phyloP scores from a whole-genome alignment of 352 stramenopile species.

The Phytopythium mirpurense region DNA sequence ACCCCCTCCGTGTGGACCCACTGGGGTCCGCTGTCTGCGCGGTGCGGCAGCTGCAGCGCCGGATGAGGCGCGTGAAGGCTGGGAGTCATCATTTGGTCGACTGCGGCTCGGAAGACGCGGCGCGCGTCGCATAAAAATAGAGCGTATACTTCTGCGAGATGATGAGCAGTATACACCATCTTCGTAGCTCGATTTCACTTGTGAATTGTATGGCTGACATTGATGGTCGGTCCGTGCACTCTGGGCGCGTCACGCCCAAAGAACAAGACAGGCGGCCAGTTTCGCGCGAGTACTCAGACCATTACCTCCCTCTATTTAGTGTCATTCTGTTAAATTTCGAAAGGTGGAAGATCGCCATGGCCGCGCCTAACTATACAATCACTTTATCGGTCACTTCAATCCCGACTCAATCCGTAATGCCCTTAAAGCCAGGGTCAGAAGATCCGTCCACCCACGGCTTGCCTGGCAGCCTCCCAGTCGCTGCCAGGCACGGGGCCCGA shows the following conservation, averaged over 20 bases:
- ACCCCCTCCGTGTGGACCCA: not conserved
- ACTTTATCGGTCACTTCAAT: conserved; percentile 1
- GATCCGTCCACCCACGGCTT: not conserved
- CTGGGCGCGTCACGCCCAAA: not conserved
- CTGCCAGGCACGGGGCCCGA: no score
- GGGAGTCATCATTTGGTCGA: not conserved
- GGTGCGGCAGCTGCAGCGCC: conserved; percentile 2
- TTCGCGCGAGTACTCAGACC: conserved; percentile 7
- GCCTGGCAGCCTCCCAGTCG: not conserved
- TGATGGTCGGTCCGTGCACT: no score
- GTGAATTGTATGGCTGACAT: no score
- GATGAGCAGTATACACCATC: no score
- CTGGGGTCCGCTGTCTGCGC: conserved; percentile 8
- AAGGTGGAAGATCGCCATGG: conserved; percentile 1
- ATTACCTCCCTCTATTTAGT: not conserved
- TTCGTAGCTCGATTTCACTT: no score
- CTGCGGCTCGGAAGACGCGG: not conserved
- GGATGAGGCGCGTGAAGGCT: not conserved
- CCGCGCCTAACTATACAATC: no score
- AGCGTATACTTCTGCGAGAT: no score
- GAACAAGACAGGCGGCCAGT: conserved; percentile 6
- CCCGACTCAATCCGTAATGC: no score
- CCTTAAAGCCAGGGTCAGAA: not conserved
- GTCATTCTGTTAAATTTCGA: not conserved
- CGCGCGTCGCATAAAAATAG: conserved; percentile 5